Percentiles rank a stretch among this genome's conserved stretches.
These are phyloP conservation scores for Metschnikowia borealis DNA, from an alignment of 805 yeast genomes.

Conservation along the genomic window DNA sequence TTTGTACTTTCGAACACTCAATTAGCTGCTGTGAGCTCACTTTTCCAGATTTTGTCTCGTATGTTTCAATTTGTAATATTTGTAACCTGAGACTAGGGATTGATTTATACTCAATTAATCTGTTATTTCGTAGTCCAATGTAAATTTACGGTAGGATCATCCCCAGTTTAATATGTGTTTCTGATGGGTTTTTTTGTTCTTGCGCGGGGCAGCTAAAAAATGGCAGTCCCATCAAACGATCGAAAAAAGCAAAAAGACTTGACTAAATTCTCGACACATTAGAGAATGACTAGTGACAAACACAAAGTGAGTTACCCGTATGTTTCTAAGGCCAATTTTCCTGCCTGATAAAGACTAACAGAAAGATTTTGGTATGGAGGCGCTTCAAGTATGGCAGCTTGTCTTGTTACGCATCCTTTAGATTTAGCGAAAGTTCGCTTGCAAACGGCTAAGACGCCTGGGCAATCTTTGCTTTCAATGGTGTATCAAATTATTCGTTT, in stretches of 20 bases:
- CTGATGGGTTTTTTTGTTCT: background rate
- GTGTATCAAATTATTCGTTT: constrained; percentile 52
- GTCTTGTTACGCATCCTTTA: constrained; percentile 72
- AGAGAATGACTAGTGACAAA: constrained; percentile 13
- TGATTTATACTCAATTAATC: too few relatives aligned
- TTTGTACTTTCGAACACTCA: background rate
- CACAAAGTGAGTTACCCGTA: constrained; percentile 21
- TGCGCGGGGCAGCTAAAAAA: constrained; percentile 3
- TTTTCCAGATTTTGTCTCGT: background rate
- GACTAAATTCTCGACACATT: background rate
- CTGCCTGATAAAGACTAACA: constrained; percentile 6
- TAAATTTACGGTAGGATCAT: background rate
- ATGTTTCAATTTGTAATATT: background rate
- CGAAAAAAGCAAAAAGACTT: background rate
- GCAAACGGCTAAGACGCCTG: constrained; percentile 71
- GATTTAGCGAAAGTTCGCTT: constrained; percentile 84
- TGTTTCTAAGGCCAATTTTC: constrained; percentile 3
- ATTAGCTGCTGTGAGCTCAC: background rate
- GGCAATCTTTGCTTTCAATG: constrained; percentile 60
- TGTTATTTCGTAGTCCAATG: too few relatives aligned
- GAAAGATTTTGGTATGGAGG: constrained; percentile 62
- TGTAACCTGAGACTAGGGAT: too few relatives aligned
- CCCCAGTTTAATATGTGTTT: background rate
- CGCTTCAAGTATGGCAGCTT: constrained; percentile 64
- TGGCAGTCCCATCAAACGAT: background rate